Conservation (phyloP, 179 eudicot species). For the Sideroxylon spinosum region DNA sequence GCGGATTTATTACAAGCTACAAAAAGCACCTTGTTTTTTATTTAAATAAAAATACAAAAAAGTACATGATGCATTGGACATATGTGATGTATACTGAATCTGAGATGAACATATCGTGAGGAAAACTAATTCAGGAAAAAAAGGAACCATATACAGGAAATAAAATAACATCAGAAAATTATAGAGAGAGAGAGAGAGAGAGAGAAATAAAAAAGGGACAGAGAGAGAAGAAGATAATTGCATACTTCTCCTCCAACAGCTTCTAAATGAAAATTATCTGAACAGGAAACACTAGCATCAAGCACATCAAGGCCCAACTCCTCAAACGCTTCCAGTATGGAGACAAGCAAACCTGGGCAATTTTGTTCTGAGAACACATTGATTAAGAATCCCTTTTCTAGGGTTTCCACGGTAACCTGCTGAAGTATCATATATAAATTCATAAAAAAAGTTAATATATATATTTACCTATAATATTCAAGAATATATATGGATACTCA, state of each 20-base stretch:
- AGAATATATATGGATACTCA: not conserved
- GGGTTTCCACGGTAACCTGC: constrained; percentile 81
- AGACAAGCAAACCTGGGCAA: constrained; percentile 59
- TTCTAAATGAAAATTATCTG: constrained; percentile 56
- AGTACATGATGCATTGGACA: not conserved
- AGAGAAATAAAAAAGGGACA: no score
- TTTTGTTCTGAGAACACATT: constrained; percentile 50
- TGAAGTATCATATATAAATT: constrained; percentile 10
- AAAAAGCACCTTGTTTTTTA: no score
- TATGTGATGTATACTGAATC: not conserved
- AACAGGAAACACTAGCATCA: constrained; percentile 74
- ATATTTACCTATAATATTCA: not conserved
- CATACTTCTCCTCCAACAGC: constrained; percentile 66
- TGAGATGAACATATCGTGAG: not conserved
- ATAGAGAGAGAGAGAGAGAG: no score
- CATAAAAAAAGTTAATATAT: not conserved
- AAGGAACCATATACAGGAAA: not conserved
- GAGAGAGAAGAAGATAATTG: not conserved
- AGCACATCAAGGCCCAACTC: constrained; percentile 65
- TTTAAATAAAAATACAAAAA: no score
- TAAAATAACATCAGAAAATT: not conserved
- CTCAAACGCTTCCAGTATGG: constrained; percentile 71
- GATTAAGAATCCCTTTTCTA: constrained; percentile 67
- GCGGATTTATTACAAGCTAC: not conserved
- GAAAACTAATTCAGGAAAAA: not conserved